A percentile compares a stretch with the other conserved stretches of the same genome.
These are phyloP conservation scores for Astrothelium subdiscretum DNA, from an alignment of 495 filamentous ascomycete species.

Conservation along the genomic window DNA sequence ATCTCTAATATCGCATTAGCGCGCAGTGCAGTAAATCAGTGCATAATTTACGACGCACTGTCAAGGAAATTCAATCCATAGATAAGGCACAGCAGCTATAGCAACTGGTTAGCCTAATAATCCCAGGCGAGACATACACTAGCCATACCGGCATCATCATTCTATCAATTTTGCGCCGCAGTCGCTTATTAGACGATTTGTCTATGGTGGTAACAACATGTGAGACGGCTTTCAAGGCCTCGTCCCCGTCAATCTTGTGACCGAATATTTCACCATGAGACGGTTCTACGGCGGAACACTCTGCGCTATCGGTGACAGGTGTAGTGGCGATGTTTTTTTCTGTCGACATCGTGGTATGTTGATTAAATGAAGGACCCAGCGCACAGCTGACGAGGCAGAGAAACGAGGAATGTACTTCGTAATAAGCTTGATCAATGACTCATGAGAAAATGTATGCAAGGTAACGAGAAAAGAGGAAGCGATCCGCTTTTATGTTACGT, in stretches of 20 bases:
- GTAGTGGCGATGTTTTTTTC: neutral
- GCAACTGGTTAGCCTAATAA: neutral
- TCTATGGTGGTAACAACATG: conserved; percentile 23
- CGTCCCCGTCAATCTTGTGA: neutral
- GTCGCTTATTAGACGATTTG: conserved; percentile 33
- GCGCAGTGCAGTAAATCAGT: neutral
- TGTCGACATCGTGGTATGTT: neutral
- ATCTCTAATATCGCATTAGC: conserved; percentile 27
- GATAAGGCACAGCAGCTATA: conserved; percentile 21
- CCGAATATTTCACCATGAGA: neutral
- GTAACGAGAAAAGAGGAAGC: neutral
- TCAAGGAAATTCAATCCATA: conserved; percentile 43
- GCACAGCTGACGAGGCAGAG: neutral
- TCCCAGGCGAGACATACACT: neutral
- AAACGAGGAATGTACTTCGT: neutral
- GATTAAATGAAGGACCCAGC: neutral
- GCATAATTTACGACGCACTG: conserved; percentile 25
- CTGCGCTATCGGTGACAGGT: neutral
- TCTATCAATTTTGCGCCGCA: conserved; percentile 27
- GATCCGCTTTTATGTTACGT: neutral
- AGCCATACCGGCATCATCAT: conserved; percentile 20
- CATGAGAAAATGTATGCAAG: neutral
- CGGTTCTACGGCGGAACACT: neutral
- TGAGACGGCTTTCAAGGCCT: neutral
- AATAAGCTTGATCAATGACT: neutral